These are phyloP conservation scores for Neofusicoccum sp. DNA, from an alignment of 2,329 filamentous ascomycete species.

Conservation along the genomic window DNA sequence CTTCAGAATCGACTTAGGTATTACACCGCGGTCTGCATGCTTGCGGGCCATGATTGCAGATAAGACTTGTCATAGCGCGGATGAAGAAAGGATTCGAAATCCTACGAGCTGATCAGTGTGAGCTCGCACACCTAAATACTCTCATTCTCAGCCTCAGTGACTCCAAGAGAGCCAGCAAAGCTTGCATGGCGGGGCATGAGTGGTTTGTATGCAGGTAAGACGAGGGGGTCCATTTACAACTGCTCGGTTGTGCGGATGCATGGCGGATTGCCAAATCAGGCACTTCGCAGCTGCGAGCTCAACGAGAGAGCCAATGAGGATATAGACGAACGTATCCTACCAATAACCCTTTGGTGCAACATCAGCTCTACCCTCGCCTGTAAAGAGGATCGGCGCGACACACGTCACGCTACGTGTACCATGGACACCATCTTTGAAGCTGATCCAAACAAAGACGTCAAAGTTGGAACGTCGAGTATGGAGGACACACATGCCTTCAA, in stretches of 20 bases:
- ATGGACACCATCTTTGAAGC: not conserved
- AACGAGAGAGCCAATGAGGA: not conserved
- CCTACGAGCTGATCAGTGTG: not conserved
- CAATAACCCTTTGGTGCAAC: not conserved
- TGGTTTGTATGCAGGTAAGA: not conserved
- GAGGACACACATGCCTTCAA: not conserved
- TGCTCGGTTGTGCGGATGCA: not conserved
- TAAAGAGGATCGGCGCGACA: constrained; percentile 10
- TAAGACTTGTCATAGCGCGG: not conserved
- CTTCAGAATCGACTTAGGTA: not conserved
- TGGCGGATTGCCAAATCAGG: not conserved
- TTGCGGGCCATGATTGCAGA: not conserved
- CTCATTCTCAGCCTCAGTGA: not conserved
- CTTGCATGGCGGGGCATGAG: not conserved
- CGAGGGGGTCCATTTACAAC: not conserved
- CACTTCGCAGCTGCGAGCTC: not conserved
- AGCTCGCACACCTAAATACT: not conserved
- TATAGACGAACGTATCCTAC: not conserved
- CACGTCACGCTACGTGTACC: constrained; percentile 1
- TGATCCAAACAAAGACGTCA: not conserved
- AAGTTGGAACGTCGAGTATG: not conserved
- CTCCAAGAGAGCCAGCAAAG: not conserved
- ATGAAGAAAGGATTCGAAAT: not conserved
- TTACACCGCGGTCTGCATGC: not conserved
- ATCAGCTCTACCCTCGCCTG: not conserved